phyloP scores from a whole-genome alignment of 257 asterid species.

The Haberlea rhodopensis region DNA sequence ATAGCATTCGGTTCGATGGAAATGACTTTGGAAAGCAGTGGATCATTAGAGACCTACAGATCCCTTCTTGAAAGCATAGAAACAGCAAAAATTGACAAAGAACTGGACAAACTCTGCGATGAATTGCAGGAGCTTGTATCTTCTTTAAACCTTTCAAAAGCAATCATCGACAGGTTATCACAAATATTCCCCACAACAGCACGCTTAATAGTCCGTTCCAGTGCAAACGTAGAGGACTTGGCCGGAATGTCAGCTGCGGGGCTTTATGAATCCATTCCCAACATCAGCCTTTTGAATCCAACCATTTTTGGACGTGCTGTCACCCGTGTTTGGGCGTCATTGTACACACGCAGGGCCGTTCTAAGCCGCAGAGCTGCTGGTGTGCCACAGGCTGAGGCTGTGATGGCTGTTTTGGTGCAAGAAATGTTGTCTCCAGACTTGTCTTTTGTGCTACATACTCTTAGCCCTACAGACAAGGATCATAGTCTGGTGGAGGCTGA shows the following conservation, averaged over 20 bases:
- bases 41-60: constrained; percentile 49
- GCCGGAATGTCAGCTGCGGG: constrained; percentile 99
- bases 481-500: constrained; percentile 62
- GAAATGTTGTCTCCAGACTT: constrained; percentile 92
- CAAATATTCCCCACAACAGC: constrained; percentile 44
- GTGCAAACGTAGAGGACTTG: constrained; percentile 97
- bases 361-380: constrained; percentile 74
- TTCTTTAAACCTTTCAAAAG: constrained; percentile 50
- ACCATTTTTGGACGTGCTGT: constrained; percentile 55
- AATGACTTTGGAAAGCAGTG: constrained; percentile 49
- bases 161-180: constrained; percentile 45
- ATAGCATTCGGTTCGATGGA: constrained; percentile 91
- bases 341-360: constrained; percentile 89
- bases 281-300: constrained; percentile 67
- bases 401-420: constrained; percentile 84
- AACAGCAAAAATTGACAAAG: constrained; percentile 58
- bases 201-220: constrained; percentile 85
- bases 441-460: constrained; percentile 89
- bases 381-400: constrained; percentile 57
- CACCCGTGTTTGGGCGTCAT: constrained; percentile 82
- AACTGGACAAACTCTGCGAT: constrained; percentile 60
- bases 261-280: constrained; percentile 91
- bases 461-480: constrained; percentile 68
- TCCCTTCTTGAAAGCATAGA: constrained; percentile 63
- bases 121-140: constrained; percentile 68